Evolutionary conservation across 345 rosid genomes (phyloP).

Genomic region (Populus simonii): DNA sequence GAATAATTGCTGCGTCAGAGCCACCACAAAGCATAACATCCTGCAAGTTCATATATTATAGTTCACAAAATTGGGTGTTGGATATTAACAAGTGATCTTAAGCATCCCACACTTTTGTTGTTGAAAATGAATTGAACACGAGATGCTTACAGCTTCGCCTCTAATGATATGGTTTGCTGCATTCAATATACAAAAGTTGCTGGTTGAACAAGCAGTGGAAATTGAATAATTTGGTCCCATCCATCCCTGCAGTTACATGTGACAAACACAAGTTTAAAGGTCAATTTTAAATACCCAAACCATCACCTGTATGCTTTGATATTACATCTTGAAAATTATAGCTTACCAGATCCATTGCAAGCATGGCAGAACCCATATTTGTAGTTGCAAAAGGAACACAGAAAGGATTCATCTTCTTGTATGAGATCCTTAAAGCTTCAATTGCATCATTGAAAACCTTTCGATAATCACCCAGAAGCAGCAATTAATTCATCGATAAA

Average conservation of each 20-base stretch:
- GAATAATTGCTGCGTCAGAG: slow-evolving; percentile 83
- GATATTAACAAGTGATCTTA: not conserved
- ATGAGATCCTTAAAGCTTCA: slow-evolving; percentile 83
- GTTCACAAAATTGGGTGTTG: slow-evolving; percentile 8
- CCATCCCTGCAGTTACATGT: slow-evolving; percentile 65
- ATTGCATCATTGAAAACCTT: slow-evolving; percentile 91
- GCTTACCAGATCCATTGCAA: slow-evolving; percentile 92
- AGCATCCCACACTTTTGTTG: not conserved
- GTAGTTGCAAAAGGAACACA: slow-evolving; percentile 96
- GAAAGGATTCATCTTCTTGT: slow-evolving; percentile 92
- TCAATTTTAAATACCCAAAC: slow-evolving; percentile 14
- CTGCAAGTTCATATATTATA: slow-evolving; percentile 37
- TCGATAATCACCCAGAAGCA: slow-evolving; percentile 4
- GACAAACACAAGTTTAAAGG: slow-evolving; percentile 19
- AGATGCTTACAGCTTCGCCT: slow-evolving; percentile 91
- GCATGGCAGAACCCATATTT: slow-evolving; percentile 99
- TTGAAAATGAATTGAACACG: slow-evolving; percentile 19
- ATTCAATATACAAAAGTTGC: slow-evolving; percentile 88
- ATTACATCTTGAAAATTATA: slow-evolving; percentile 17
- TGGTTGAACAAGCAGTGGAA: slow-evolving; percentile 92
- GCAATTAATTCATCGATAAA: not conserved
- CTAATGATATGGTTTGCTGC: slow-evolving; percentile 89
- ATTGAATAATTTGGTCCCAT: slow-evolving; percentile 99
- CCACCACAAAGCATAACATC: slow-evolving; percentile 98
- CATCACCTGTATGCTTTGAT: not conserved